phyloP scores from a whole-genome alignment of 495 filamentous ascomycete species.

The Podospora pseudopauciseta region DNA sequence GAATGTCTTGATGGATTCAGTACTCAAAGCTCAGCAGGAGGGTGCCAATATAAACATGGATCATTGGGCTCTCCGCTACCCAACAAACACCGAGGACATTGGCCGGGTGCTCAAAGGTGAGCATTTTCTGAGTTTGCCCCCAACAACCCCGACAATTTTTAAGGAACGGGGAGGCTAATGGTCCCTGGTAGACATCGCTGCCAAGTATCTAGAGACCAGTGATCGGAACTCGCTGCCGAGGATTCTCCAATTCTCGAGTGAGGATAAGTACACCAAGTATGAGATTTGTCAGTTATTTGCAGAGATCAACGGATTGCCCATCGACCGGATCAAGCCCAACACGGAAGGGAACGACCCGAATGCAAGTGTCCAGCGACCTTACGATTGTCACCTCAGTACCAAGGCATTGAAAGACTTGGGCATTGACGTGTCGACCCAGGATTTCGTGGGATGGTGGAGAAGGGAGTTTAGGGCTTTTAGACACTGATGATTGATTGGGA shows the following conservation, averaged over 20 bases:
- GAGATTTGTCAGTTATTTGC: slow-evolving; percentile 79
- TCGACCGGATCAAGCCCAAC: slow-evolving; percentile 68
- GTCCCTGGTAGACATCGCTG: slow-evolving; percentile 51
- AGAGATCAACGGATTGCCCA: slow-evolving; percentile 72
- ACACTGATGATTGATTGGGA: slow-evolving; percentile 29
- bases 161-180: neutral
- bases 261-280: slow-evolving; percentile 87
- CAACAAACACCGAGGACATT: slow-evolving; percentile 84
- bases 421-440: slow-evolving; percentile 69
- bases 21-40: slow-evolving; percentile 63
- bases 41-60: slow-evolving; percentile 72
- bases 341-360: slow-evolving; percentile 73
- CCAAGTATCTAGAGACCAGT: slow-evolving; percentile 55
- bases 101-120: slow-evolving; percentile 65
- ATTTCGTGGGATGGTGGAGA: slow-evolving; percentile 82
- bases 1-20: slow-evolving; percentile 70
- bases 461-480: slow-evolving; percentile 49
- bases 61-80: slow-evolving; percentile 81
- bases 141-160: neutral
- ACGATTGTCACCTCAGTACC: slow-evolving; percentile 84
- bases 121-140: slow-evolving; percentile 7
- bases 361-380: slow-evolving; percentile 72
- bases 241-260: slow-evolving; percentile 82
- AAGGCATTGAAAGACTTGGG: slow-evolving; percentile 69
- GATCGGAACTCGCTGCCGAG: slow-evolving; percentile 54